Conservation (phyloP, 768 basidiomycete genomes). For the Xerocomellus dryophilus region DNA sequence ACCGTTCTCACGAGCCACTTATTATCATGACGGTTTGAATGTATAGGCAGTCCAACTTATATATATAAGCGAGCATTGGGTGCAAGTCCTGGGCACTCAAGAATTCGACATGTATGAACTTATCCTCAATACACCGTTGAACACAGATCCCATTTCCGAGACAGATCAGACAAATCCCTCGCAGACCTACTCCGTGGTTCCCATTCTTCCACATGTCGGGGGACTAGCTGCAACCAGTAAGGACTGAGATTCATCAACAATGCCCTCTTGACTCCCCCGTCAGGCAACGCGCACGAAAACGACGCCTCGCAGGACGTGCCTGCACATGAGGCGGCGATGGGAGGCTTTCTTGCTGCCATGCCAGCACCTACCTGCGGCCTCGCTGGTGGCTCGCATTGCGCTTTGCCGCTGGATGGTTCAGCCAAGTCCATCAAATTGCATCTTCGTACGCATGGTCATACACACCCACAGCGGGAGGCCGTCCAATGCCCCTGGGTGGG, state of each 20-base stretch:
- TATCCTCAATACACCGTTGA: too few species aligned
- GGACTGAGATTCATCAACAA: neutral
- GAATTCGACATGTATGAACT: too few species aligned
- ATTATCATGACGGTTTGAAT: too few species aligned
- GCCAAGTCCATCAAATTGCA: slow-evolving; percentile 9
- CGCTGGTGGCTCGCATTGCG: slow-evolving; percentile 2
- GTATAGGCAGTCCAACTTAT: too few species aligned
- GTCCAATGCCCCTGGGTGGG: slow-evolving; percentile 17
- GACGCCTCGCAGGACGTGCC: neutral
- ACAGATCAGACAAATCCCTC: too few species aligned
- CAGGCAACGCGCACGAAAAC: neutral
- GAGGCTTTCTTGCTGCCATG: too few species aligned
- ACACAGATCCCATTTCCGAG: too few species aligned
- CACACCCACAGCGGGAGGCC: neutral
- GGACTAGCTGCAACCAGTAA: neutral
- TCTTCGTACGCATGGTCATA: slow-evolving; percentile 16
- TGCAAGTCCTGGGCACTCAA: too few species aligned
- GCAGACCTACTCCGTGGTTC: too few species aligned
- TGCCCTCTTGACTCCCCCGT: neutral
- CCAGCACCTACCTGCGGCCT: slow-evolving; percentile 7
- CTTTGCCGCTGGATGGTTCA: slow-evolving; percentile 1
- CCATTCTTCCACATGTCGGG: neutral
- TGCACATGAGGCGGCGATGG: neutral
- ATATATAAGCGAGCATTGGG: too few species aligned
- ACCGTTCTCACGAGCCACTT: too few species aligned